Evolutionary conservation across 306 rosid genomes (phyloP).

Genomic region (Nissolia schottii): DNA sequence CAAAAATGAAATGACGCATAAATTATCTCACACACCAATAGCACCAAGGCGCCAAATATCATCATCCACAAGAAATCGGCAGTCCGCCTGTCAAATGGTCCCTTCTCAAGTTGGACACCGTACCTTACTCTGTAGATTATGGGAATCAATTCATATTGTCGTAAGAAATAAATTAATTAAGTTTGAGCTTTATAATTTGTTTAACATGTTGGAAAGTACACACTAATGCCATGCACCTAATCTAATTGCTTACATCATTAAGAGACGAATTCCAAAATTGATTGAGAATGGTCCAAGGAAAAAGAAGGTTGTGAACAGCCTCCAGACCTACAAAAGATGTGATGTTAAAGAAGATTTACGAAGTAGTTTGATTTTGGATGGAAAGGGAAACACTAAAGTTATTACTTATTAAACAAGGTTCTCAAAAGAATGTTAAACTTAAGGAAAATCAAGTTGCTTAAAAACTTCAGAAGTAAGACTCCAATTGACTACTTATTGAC

Average conservation of each 20-base stretch:
- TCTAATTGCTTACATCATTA: slow-evolving; percentile 74
- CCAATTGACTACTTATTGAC: neutral
- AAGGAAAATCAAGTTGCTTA: neutral
- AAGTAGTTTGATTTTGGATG: neutral
- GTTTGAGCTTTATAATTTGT: neutral
- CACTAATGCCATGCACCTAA: slow-evolving; percentile 2
- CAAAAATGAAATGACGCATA: neutral
- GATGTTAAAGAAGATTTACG: slow-evolving; percentile 8
- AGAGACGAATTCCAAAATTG: slow-evolving; percentile 84
- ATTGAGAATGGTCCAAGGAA: slow-evolving; percentile 87
- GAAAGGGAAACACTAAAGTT: slow-evolving; percentile 1
- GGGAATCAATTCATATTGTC: neutral
- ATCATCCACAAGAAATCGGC: slow-evolving; percentile 99
- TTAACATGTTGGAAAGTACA: neutral
- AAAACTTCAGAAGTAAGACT: neutral
- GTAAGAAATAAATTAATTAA: neutral
- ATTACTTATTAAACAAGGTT: neutral
- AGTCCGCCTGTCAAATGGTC: slow-evolving; percentile 81
- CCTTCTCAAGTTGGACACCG: slow-evolving; percentile 95
- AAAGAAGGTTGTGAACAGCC: slow-evolving; percentile 79
- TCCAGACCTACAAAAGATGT: slow-evolving; percentile 73
- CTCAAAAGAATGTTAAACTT: neutral
- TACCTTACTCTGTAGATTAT: slow-evolving; percentile 68
- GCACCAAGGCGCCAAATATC: slow-evolving; percentile 68
- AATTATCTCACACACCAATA: slow-evolving; percentile 53